These are phyloP conservation scores for Catharanthus roseus DNA, from an alignment of 257 asterid genomes.

Conservation along the genomic window DNA sequence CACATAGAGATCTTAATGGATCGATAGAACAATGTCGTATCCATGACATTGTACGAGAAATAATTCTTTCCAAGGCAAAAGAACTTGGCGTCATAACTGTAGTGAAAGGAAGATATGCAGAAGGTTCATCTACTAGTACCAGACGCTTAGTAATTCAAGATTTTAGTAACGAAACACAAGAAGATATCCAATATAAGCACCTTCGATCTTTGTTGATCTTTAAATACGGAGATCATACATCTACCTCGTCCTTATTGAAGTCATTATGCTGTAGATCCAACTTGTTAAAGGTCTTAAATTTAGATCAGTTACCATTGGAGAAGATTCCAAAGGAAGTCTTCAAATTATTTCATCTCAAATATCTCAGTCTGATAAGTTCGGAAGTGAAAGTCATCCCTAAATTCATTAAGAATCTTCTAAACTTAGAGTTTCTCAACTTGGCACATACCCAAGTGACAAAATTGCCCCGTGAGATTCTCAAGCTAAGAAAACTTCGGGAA, in stretches of 20 bases:
- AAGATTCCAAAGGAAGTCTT: constrained; percentile 3
- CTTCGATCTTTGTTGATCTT: not conserved
- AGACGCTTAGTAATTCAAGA: constrained; percentile 1
- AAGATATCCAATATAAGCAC: not conserved
- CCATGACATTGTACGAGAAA: not conserved
- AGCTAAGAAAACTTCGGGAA: not conserved
- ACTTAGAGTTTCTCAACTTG: constrained; percentile 9
- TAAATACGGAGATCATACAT: not conserved
- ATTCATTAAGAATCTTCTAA: constrained; percentile 10
- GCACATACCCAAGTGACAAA: not conserved
- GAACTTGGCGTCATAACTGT: too few species aligned
- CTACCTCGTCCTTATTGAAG: not conserved
- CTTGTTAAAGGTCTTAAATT: constrained; percentile 6
- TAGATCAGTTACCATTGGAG: not conserved
- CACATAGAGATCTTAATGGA: not conserved
- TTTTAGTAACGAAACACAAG: not conserved
- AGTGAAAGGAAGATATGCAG: not conserved
- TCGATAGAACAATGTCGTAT: not conserved
- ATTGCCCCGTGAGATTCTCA: constrained; percentile 8
- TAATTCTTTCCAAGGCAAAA: not conserved
- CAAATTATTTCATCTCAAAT: constrained; percentile 3
- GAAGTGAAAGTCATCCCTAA: constrained; percentile 6
- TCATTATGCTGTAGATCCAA: not conserved
- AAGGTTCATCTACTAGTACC: not conserved
- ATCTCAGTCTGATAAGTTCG: not conserved